Evolutionary conservation across 2,329 filamentous ascomycete species (phyloP).

Genomic region (Diplocarpon rosae): DNA sequence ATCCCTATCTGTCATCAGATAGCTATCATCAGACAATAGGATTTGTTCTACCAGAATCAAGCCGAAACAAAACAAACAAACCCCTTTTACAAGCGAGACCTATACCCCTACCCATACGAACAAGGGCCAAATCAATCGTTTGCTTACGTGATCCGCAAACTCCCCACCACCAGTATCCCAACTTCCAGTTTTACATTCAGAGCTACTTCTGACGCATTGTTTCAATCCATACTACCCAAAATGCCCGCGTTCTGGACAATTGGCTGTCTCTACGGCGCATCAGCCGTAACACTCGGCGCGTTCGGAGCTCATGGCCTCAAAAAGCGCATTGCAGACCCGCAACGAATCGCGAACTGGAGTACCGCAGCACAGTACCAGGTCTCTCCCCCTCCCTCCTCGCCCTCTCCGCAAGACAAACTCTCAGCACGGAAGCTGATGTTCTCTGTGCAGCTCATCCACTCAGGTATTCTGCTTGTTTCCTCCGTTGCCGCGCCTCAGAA

Average conservation of each 20-base stretch:
- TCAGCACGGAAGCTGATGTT: not conserved
- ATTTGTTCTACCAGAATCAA: too few species aligned
- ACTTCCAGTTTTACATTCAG: too few species aligned
- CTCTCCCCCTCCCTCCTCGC: not conserved
- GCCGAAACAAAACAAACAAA: too few species aligned
- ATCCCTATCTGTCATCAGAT: too few species aligned
- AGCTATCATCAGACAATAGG: too few species aligned
- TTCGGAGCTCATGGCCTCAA: conserved; percentile 61
- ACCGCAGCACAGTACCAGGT: conserved; percentile 62
- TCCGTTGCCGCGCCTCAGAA: conserved; percentile 40
- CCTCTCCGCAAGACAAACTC: not conserved
- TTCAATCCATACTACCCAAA: not conserved
- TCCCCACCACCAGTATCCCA: too few species aligned
- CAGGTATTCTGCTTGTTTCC: conserved; percentile 46
- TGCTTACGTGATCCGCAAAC: too few species aligned
- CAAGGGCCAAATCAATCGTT: too few species aligned
- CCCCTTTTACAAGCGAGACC: too few species aligned
- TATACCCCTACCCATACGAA: too few species aligned
- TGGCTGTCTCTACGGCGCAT: conserved; percentile 51
- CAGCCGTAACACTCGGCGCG: conserved; percentile 49
- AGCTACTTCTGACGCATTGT: too few species aligned
- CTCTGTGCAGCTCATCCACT: conserved; percentile 45
- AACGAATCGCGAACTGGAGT: conserved; percentile 46
- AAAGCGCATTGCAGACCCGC: conserved; percentile 46
- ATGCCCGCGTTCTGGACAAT: conserved; percentile 44